Base-by-base conservation (phyloP, 2,329 filamentous ascomycete genomes). In the Pyrenochaeta sp. region DNA sequence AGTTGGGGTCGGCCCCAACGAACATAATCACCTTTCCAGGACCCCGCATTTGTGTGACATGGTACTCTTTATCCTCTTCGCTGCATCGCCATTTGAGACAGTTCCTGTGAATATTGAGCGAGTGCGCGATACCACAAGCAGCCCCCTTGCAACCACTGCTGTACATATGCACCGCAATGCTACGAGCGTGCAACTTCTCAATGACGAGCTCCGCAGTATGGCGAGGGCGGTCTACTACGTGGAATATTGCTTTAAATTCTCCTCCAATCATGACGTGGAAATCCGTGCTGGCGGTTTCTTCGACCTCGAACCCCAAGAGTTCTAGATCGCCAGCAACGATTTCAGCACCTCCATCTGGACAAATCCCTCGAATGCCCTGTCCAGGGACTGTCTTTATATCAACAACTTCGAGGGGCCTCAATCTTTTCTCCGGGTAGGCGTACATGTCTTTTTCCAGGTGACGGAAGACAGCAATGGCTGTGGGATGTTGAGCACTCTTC, bases 1-100 rank as follows among this genome's bases (percentile, higher is more conserved):
- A 86, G 65, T 93, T 93, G 10, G 87, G 90, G 2, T 89, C 89
- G 56, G 93, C 89, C 22, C 89, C 89, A 36, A 82, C 80, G 67
- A 93, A 92, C 5, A 91, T 68, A 13, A 89, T 80, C 1, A 79
- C 52, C 17, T 38, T 51, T 2, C 35, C 35, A 1, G 41, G 31
- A 4, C 48, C 29, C 19, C 68, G 67, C 1, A 75, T 45, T 3
- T 53, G 35, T 8, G 60, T 53, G 37, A 85, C 68, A 59, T 84
- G 85, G 2, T 69, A 61, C 17, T 77, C 73, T 57, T 87, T 87
- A 48, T 82, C 74, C 2, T 68, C 68, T 0, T 84, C 82, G 0
- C 74, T 77, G 60, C 77, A 74, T 18, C 77, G 71, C 6, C 74
- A 73, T 11, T 68, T 71, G 2, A 77, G 69, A 19, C 80, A 73